Evolutionary conservation across 345 rosid species (phyloP).

Genomic region (Syzygium aqueum): DNA sequence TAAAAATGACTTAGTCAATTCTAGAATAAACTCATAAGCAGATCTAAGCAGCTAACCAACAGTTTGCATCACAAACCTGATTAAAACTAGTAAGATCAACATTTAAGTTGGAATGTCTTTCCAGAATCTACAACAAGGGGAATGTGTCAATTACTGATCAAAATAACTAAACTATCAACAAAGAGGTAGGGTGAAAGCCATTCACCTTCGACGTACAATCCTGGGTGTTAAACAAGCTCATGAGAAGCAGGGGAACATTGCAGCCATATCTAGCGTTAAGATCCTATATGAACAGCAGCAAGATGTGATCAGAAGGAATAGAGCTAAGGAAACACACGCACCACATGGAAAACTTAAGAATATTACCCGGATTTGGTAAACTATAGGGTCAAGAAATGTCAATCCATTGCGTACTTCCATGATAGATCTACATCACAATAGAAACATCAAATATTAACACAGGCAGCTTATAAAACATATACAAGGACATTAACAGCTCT

Average conservation of each 20-base stretch:
- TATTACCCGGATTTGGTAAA: slow-evolving; percentile 78
- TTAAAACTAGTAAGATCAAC: slow-evolving; percentile 74
- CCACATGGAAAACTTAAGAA: neutral
- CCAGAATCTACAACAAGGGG: slow-evolving; percentile 47
- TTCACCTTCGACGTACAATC: slow-evolving; percentile 79
- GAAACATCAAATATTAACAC: neutral
- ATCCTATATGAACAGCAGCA: slow-evolving; percentile 25
- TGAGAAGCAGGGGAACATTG: slow-evolving; percentile 83
- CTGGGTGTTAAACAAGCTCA: slow-evolving; percentile 97
- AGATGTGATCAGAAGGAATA: neutral
- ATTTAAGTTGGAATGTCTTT: slow-evolving; percentile 63
- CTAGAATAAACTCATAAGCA: neutral
- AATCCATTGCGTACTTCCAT: slow-evolving; percentile 85
- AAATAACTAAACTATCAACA: neutral
- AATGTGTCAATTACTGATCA: slow-evolving; percentile 2
- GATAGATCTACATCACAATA: slow-evolving; percentile 47
- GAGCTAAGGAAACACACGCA: neutral
- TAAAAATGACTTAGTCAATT: neutral
- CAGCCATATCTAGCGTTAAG: slow-evolving; percentile 83
- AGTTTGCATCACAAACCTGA: slow-evolving; percentile 41
- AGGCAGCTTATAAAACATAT: neutral
- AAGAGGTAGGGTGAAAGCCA: neutral
- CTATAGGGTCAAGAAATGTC: slow-evolving; percentile 90
- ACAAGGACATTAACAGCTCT: neutral
- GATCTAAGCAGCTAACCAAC: neutral